Conservation (phyloP, 257 asterid species). For the Lavandula angustifolia region DNA sequence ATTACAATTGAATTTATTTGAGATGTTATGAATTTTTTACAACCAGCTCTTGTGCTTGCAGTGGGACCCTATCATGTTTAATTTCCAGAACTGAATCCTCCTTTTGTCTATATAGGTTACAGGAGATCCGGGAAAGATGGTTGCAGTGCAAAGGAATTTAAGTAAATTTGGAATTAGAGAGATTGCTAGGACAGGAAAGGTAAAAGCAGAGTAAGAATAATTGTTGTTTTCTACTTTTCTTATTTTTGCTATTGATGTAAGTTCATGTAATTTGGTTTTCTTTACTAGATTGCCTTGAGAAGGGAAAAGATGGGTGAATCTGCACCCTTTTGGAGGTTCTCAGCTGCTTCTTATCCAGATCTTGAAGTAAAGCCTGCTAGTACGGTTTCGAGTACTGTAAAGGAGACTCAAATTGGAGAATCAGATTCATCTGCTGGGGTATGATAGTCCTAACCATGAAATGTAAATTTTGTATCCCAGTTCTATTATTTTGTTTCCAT, state of each 20-base stretch:
- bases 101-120: constrained; percentile 58
- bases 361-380: constrained; percentile 60
- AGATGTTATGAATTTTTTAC: constrained; percentile 13
- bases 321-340: constrained; percentile 98
- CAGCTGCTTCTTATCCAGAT: constrained; percentile 99
- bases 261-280: constrained; percentile 26
- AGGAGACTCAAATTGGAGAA: constrained; percentile 39
- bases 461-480: background rate
- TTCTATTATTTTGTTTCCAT: background rate
- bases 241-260: constrained; percentile 12
- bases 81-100: constrained; percentile 23
- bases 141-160: constrained; percentile 82
- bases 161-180: constrained; percentile 92
- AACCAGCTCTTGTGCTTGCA: background rate
- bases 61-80: constrained; percentile 5
- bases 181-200: constrained; percentile 97
- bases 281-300: constrained; percentile 83
- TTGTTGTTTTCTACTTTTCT: constrained; percentile 3
- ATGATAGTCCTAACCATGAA: constrained; percentile 30
- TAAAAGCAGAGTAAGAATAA: constrained; percentile 28
- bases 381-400: constrained; percentile 45
- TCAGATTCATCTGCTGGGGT: constrained; percentile 70
- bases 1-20: background rate
- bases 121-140: constrained; percentile 99
- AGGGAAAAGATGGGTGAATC: constrained; percentile 97